Conservation (phyloP, 257 asterid species). For the Euphrasia confusa region DNA sequence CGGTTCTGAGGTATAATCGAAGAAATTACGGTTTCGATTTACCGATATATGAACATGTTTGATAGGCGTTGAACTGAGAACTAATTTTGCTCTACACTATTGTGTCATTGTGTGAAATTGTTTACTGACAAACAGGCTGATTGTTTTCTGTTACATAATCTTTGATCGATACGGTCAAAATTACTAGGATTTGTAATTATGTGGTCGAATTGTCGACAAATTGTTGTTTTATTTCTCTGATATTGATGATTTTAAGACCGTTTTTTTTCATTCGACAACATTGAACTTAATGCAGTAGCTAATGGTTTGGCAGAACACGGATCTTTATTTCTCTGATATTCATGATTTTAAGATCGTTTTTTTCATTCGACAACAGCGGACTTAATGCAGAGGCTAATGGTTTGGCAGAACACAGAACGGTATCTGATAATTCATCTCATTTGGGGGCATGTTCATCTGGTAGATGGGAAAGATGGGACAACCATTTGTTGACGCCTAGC, state of each 20-base stretch:
- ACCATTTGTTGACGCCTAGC: conserved; percentile 19
- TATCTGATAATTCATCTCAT: conserved; percentile 17
- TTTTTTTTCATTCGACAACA: conserved; percentile 18
- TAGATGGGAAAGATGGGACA: conserved; percentile 26
- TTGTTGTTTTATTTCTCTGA: background rate
- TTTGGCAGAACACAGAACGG: conserved; percentile 20
- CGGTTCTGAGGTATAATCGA: conserved; percentile 31
- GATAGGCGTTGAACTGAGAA: conserved; percentile 12
- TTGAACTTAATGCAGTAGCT: conserved; percentile 33
- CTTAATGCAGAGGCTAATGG: conserved; percentile 29
- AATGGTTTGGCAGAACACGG: conserved; percentile 20
- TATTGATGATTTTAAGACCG: conserved; percentile 7
- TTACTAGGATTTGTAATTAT: conserved; percentile 5
- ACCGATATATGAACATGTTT: conserved; percentile 8
- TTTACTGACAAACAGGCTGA: background rate
- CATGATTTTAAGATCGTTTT: conserved; percentile 9
- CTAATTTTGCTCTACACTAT: background rate
- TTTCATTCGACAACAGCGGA: conserved; percentile 26
- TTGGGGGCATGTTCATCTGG: conserved; percentile 14
- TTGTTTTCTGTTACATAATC: background rate
- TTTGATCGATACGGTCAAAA: background rate
- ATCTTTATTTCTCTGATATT: background rate
- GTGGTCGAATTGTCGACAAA: conserved; percentile 1
- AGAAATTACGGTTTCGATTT: too few species aligned
- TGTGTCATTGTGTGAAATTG: background rate